phyloP scores from a whole-genome alignment of 2,329 filamentous ascomycete species.

The Emergomyces pasteurianus region DNA sequence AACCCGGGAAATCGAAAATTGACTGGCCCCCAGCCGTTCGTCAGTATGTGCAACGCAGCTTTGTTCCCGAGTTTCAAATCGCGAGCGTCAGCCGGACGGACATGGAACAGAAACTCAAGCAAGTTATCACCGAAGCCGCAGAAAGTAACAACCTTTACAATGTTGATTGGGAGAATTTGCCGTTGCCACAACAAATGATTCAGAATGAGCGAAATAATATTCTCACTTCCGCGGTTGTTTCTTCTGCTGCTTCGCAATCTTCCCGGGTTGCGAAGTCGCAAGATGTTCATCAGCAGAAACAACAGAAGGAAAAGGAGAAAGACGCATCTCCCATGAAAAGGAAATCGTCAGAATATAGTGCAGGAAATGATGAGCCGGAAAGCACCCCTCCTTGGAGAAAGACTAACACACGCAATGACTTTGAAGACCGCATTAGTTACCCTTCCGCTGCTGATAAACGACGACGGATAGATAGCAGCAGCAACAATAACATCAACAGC shows the following conservation, averaged over 20 bases:
- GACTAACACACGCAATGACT: constrained; percentile 48
- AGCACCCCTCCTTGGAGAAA: constrained; percentile 61
- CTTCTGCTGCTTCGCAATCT: background rate
- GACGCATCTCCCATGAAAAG: constrained; percentile 44
- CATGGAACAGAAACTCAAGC: constrained; percentile 73
- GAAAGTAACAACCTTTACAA: constrained; percentile 58
- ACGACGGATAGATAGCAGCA: constrained; percentile 34
- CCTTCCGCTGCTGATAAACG: constrained; percentile 41
- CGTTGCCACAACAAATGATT: constrained; percentile 75
- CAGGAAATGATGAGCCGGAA: constrained; percentile 40
- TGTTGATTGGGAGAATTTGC: constrained; percentile 73
- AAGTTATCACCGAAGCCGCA: constrained; percentile 72
- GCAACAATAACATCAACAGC: constrained; percentile 15
- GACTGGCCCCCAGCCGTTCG: constrained; percentile 76
- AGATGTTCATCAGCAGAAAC: constrained; percentile 11
- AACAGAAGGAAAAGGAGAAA: background rate
- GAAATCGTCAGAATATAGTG: constrained; percentile 58
- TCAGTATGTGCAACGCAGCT: constrained; percentile 79
- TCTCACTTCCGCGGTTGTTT: constrained; percentile 27
- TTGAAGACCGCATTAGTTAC: constrained; percentile 68
- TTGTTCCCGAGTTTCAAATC: constrained; percentile 60
- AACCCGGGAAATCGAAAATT: constrained; percentile 44
- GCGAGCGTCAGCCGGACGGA: constrained; percentile 52
- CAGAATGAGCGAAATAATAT: constrained; percentile 50
- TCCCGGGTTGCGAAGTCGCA: constrained; percentile 23